Evolutionary conservation across 208 protist species (phyloP).

Genomic region (Trypanosoma avium): DNA sequence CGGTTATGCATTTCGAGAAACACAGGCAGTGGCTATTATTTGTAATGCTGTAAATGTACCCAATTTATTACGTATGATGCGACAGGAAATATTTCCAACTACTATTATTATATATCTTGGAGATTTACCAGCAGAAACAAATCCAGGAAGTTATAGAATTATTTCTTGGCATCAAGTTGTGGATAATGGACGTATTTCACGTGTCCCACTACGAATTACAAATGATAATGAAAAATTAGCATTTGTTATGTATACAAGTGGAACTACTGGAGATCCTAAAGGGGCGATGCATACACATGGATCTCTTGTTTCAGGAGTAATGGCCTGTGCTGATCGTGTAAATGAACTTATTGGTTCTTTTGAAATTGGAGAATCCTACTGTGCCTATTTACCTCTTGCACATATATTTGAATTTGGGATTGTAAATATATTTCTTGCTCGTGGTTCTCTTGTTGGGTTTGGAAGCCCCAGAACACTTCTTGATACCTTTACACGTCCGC

Average conservation of each 20-base stretch:
- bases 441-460: slow-evolving; percentile 60
- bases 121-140: slow-evolving; percentile 30
- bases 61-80: slow-evolving; percentile 42
- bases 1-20: slow-evolving; percentile 62
- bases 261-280: slow-evolving; percentile 64
- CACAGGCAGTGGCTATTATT: slow-evolving; percentile 56
- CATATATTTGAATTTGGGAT: slow-evolving; percentile 74
- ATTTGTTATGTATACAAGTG: slow-evolving; percentile 74
- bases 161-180: slow-evolving; percentile 60
- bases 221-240: slow-evolving; percentile 48
- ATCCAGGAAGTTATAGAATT: slow-evolving; percentile 24
- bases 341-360: slow-evolving; percentile 31
- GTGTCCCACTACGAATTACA: slow-evolving; percentile 23
- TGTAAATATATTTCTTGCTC: slow-evolving; percentile 45
- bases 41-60: slow-evolving; percentile 68
- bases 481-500: slow-evolving; percentile 38
- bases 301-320: slow-evolving; percentile 37
- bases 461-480: slow-evolving; percentile 57
- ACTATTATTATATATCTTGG: slow-evolving; percentile 65
- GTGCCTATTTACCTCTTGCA: slow-evolving; percentile 82
- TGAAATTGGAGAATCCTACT: slow-evolving; percentile 53
- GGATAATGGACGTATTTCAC: slow-evolving; percentile 25
- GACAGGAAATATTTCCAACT: slow-evolving; percentile 36
- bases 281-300: slow-evolving; percentile 85
- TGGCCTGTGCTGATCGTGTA: slow-evolving; percentile 24